phyloP scores from a whole-genome alignment of 2,329 filamentous ascomycete species.

The Penicillium sp. region DNA sequence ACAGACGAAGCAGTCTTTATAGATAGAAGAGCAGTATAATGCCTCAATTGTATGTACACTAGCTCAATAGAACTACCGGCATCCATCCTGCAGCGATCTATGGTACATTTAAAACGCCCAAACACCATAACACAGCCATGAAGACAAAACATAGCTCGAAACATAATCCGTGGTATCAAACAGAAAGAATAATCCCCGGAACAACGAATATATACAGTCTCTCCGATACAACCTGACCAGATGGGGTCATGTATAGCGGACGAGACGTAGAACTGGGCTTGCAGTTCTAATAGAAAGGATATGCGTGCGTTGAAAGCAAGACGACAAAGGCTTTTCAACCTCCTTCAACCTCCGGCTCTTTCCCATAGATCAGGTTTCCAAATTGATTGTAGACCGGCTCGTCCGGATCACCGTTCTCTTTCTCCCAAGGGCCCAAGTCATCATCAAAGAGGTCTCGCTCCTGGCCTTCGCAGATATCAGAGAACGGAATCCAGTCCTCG shows the following conservation, averaged over 20 bases:
- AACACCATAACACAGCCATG: slow-evolving; percentile 1
- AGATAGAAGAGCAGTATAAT: not conserved
- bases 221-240: not conserved
- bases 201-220: not conserved
- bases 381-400: slow-evolving; percentile 39
- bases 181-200: not conserved
- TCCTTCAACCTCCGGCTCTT: slow-evolving; percentile 18
- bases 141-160: not conserved
- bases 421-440: slow-evolving; percentile 40
- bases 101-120: not conserved
- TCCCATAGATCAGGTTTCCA: slow-evolving; percentile 36
- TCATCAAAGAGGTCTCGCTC: slow-evolving; percentile 48
- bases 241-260: not conserved
- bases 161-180: slow-evolving; percentile 8
- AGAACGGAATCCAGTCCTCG: slow-evolving; percentile 48
- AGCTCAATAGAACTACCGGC: not conserved
- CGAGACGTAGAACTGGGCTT: not conserved
- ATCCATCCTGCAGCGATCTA: slow-evolving; percentile 3
- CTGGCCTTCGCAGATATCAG: slow-evolving; percentile 45
- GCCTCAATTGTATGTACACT: not conserved
- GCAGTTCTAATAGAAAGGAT: no score
- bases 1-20: not conserved
- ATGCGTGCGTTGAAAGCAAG: not conserved
- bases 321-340: not conserved
- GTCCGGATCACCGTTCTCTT: slow-evolving; percentile 32